Evolutionary conservation across 306 rosid species (phyloP).

Genomic region (Sophora flavescens): DNA sequence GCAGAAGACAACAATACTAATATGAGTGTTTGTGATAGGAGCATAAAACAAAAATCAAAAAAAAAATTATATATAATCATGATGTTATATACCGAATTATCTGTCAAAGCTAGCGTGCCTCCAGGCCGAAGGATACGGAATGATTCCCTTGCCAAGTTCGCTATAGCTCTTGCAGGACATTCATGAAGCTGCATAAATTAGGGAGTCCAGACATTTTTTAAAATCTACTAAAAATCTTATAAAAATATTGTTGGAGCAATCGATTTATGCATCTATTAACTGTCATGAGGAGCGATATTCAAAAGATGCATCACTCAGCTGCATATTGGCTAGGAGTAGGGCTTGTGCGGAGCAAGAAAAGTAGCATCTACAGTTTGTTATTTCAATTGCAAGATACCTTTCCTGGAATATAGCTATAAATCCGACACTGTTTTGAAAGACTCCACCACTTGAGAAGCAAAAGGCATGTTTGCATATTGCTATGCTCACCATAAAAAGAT

Average conservation of each 20-base stretch:
- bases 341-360: constrained; percentile 3
- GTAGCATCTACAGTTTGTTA: constrained; percentile 11
- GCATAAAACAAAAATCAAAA: background rate
- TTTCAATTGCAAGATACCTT: constrained; percentile 10
- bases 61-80: background rate
- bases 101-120: constrained; percentile 67
- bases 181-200: constrained; percentile 64
- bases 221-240: constrained; percentile 17
- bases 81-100: constrained; percentile 58
- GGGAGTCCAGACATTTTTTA: constrained; percentile 5
- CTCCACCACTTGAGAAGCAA: constrained; percentile 14
- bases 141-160: constrained; percentile 59
- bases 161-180: constrained; percentile 69
- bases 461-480: background rate
- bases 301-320: background rate
- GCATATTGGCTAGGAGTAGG: background rate
- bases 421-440: background rate
- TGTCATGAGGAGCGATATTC: constrained; percentile 1
- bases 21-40: constrained; percentile 43
- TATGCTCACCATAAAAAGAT: background rate
- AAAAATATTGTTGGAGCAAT: background rate
- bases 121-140: constrained; percentile 77
- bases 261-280: background rate
- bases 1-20: constrained; percentile 49
- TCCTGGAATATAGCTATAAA: constrained; percentile 1